Percentiles rank a stretch among this genome's conserved stretches.
Evolutionary conservation across 2,329 filamentous ascomycete species (phyloP).

Genomic region (Talaromyces sp.): DNA sequence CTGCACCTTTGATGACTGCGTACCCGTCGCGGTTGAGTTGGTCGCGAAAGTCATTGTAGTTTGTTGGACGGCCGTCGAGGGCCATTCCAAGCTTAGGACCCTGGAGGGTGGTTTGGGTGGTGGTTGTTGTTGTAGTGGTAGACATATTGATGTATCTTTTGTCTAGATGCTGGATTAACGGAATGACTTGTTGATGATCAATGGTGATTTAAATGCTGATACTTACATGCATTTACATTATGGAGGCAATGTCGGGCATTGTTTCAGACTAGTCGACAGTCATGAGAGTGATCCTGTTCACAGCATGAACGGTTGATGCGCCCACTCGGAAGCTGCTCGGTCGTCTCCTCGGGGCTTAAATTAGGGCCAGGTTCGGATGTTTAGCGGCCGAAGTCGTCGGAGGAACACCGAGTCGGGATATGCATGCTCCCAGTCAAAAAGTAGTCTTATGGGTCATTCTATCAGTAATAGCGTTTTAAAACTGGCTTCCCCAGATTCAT

Average conservation of each 20-base stretch:
- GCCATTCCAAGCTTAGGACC: not conserved
- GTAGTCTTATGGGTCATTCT: not conserved
- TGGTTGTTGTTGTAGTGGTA: not conserved
- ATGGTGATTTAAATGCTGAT: not conserved
- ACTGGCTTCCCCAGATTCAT: not conserved
- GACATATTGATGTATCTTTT: not conserved
- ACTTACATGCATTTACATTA: no score
- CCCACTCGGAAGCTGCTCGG: conserved; percentile 6
- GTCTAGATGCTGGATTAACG: not conserved
- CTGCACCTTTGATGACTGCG: not conserved
- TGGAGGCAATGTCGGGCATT: not conserved
- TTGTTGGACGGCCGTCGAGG: not conserved
- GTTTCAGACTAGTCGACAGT: not conserved
- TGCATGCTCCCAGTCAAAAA: not conserved
- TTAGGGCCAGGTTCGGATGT: not conserved
- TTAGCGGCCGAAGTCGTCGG: conserved; percentile 8
- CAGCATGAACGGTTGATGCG: not conserved
- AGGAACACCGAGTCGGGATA: not conserved
- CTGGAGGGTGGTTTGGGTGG: not conserved
- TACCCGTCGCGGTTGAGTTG: conserved; percentile 37
- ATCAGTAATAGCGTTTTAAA: not conserved
- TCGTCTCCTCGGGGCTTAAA: conserved; percentile 2
- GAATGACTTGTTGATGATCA: not conserved
- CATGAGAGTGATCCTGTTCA: not conserved
- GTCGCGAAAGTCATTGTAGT: conserved; percentile 40